Evolutionary conservation across 805 yeast genomes (phyloP), one percentile per base, ranked within the genome.

Genomic region (Candida hungchunana): DNA sequence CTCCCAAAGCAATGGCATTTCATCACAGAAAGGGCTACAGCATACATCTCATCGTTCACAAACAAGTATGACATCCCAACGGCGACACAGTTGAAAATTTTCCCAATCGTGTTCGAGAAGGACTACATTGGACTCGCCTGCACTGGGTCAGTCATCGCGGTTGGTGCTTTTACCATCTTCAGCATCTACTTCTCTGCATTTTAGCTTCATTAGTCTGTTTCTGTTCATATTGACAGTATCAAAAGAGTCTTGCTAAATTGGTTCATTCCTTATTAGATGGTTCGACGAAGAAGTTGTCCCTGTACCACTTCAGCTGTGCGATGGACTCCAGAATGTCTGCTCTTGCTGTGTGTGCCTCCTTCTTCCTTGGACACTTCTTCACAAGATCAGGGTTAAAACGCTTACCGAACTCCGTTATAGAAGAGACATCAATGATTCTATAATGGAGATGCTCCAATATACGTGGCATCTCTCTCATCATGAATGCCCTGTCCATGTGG

Each of bases 311-410:
- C 54, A 93, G 64, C 58, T 93, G 96, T 7, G 61, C 73, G 27
- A 93, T 90, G 51, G 96, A 85, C 58, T 93, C 98, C 32, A 84
- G 48, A 31, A 93, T 93, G 58, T 93, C 99, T 12, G 78, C 69
- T 44, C 73, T 75, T 0, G 99, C 98, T 0, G 97, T 90, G 59
- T 93, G 99, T 1, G 71, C 71, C 15, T 73, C 69, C 32, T 61
- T 62, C 60, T 94, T 93, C 25, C 59, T 66, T 6, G 90, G 97
- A 47, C 62, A 66, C 37, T 50, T 53, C 39, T 58, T 58, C 61
- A 81, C 67, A 32, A 88, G 60, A 4, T 58, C 63, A 1, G 84
- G 82, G 56, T 86, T 86, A 54, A 83, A 89, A 51, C 97, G 77
- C 30, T 62, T 66, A 1, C 89, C 82, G 12, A 88, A 62, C 59